Base-by-base conservation (phyloP, 345 rosid species). In the Raphanus sativus region DNA sequence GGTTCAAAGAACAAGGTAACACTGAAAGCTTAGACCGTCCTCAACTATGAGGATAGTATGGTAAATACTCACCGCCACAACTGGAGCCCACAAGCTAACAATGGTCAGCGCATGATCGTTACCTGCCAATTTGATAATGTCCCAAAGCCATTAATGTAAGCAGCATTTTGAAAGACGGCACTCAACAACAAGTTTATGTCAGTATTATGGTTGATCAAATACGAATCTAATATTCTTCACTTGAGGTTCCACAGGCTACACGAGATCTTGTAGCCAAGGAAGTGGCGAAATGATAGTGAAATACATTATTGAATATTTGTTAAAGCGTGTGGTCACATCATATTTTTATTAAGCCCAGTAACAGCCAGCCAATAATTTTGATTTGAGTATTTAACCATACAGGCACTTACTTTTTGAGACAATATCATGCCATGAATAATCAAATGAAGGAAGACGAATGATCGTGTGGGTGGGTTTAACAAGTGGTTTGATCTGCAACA, bases 71-170 rank as follows among this genome's bases (percentile, higher is more conserved):
- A 95, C 99, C 75, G 97, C 96, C 24, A 92, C 33, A 76, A 95
- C 94, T 73, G 99, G 99, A 81, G 98, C 99, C 99, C 99, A 95
- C 36, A 95, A 82, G 86, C 97, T 86, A 65, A 81, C 96, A 15
- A 92, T 54, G 50, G 98, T 93, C 90, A 95, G 81, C 67, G 74
- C 86, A 82, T 95, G 86, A 67, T 95, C 48, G 86, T 95, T 91
- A 74, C 86, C 99, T 95, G 96, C 81, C 64, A 81, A 78, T 60
- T 73, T 80, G 60, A 50, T 74, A 32, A 77, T 80, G 62, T 71
- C 65, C 69, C 77, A 77, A 45, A 78, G 77, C 34, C 40, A 70
- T 50, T 42, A 38, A 69, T 50, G 69, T 17, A 54, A 74, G 71
- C 63, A 72, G 73, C 65, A 67, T 11, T 59, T 70, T 52, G 54